Evolutionary conservation across 208 protist species (phyloP).

Genomic region (Trypanosoma lewisi): DNA sequence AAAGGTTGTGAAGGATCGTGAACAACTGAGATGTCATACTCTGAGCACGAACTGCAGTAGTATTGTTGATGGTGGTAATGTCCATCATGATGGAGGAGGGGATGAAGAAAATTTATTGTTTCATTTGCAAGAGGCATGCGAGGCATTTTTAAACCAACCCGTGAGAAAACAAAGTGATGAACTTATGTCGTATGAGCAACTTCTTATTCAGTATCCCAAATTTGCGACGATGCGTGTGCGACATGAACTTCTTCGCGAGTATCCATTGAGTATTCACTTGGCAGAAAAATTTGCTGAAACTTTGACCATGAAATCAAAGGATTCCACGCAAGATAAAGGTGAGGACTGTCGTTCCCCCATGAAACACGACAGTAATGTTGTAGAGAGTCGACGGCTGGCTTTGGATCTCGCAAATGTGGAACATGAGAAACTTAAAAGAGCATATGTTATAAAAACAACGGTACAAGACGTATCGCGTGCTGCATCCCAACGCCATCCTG

Average conservation of each 20-base stretch:
- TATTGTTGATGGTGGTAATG: background rate
- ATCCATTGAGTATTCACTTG: slow-evolving; percentile 10
- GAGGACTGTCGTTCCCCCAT: background rate
- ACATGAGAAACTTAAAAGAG: slow-evolving; percentile 12
- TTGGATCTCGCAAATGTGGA: slow-evolving; percentile 9
- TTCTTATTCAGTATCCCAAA: slow-evolving; percentile 34
- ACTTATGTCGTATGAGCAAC: slow-evolving; percentile 13
- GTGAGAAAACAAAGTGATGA: slow-evolving; percentile 6
- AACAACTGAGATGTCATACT: background rate
- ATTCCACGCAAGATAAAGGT: background rate
- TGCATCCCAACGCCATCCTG: background rate
- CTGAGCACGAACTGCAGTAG: background rate
- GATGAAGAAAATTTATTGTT: slow-evolving; percentile 17
- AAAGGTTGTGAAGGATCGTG: background rate
- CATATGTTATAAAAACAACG: slow-evolving; percentile 4
- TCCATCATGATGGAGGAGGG: too few species aligned
- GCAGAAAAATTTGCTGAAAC: background rate
- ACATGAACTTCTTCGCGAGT: slow-evolving; percentile 43
- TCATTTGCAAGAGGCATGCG: slow-evolving; percentile 35
- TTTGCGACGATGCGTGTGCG: slow-evolving; percentile 35
- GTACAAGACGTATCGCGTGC: background rate
- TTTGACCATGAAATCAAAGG: background rate
- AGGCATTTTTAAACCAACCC: slow-evolving; percentile 32
- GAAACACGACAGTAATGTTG: slow-evolving; percentile 5
- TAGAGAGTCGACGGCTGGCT: slow-evolving; percentile 11